A percentile compares a stretch with the other conserved stretches of the same genome.
phyloP scores from a whole-genome alignment of 2,329 filamentous ascomycete species.

The Talaromyces sp. region DNA sequence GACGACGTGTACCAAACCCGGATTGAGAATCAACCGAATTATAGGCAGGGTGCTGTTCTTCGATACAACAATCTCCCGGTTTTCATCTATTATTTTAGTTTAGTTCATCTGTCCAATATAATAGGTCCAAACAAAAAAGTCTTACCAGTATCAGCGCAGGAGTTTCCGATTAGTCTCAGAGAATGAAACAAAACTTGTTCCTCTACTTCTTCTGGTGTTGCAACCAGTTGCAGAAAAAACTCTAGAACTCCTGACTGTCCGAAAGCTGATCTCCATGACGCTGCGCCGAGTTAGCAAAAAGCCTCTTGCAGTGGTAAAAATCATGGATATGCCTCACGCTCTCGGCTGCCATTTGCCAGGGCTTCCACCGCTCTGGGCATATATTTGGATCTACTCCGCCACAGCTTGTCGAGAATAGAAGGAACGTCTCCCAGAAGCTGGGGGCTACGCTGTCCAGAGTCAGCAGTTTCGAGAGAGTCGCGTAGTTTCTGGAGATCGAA shows the following conservation, averaged over 20 bases:
- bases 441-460: conserved; percentile 19
- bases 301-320: neutral
- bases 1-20: conserved; percentile 33
- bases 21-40: conserved; percentile 30
- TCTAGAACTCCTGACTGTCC: conserved; percentile 37
- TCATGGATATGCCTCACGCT: conserved; percentile 30
- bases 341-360: conserved; percentile 40
- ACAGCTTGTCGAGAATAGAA: conserved; percentile 30
- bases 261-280: conserved; percentile 35
- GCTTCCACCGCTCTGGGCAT: conserved; percentile 33
- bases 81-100: conserved; percentile 32
- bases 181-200: conserved; percentile 34
- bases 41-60: conserved; percentile 36
- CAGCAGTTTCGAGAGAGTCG: conserved; percentile 25
- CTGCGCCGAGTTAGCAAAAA: conserved; percentile 21
- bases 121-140: neutral
- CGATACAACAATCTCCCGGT: conserved; percentile 35
- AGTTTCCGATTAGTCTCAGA: conserved; percentile 41
- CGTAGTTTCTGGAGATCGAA: conserved; percentile 26
- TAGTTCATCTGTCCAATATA: conserved; percentile 5
- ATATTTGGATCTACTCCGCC: conserved; percentile 31
- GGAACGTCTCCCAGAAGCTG: conserved; percentile 24
- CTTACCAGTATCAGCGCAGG: conserved; percentile 42
- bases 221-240: conserved; percentile 37
- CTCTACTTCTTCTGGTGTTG: conserved; percentile 26